Evolutionary conservation across 495 filamentous ascomycete genomes (phyloP), one percentile per base, ranked within the genome.

Genomic region (Xylaria bambusicola): DNA sequence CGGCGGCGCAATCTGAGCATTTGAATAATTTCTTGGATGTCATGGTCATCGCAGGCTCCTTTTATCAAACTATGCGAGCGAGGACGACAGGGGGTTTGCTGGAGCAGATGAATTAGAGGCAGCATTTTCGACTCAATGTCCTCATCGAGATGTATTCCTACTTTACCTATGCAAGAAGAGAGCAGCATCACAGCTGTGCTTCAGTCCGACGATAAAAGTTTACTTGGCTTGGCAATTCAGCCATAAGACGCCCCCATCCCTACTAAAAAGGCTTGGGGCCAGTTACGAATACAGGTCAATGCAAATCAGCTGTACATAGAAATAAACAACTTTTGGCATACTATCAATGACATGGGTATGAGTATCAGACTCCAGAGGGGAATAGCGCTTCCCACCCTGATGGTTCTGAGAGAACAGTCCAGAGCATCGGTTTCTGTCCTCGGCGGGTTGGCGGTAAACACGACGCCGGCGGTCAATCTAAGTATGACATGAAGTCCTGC

Each of bases 1-100:
- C 44, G 20, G 49, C 49, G 21, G 17, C 31, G 20, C 49, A 52
- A 33, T 52, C 49, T 3, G 49, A 36, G 49, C 49, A 52, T 9
- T 24, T 38, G 31, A 52, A 52, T 23, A 9, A 36, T 31, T 23
- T 51, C 9, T 6, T 18, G 23, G 48, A 24, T 6, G 48, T 38
- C 49, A 52, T 52, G 49, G 33, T 38, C 20, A 13, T 6, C 15
- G 12, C n/a, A n/a, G n/a, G 47, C 47, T n/a, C n/a, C 23, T 33
- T 20, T 13, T 2, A 33, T 33, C 29, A 10, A 33, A 33, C n/a
- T n/a, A 12, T 15, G 24, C 27, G 2, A 20, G 17, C 17, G 47
- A 33, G 6, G 23, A 29, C 4, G 46, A 48, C 4, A 20, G n/a
- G 3, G 17, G 2, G 17, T 50, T 50, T 35, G 15, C 9, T 3